Evolutionary conservation across 164 flowering plant species (phyloP).

Genomic region (Warburgia ugandensis): DNA sequence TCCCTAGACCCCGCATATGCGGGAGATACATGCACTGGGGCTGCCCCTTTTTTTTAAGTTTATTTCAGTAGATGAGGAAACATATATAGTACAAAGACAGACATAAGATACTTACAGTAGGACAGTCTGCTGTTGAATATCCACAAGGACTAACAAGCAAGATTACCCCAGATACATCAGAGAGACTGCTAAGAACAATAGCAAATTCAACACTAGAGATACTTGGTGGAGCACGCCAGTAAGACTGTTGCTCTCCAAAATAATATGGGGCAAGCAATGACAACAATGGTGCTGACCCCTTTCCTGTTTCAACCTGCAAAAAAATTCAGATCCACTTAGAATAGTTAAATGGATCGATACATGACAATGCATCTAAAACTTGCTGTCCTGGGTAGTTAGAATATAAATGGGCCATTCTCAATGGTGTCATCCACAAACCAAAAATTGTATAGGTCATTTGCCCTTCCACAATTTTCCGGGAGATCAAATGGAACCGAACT

Average conservation of each 20-base stretch:
- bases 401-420: no score
- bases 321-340: background rate
- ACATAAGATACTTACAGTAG: slow-evolving; percentile 41
- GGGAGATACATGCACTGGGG: no score
- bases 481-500: no score
- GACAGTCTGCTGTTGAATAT: slow-evolving; percentile 72
- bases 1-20: no score
- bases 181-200: slow-evolving; percentile 64
- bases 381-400: no score
- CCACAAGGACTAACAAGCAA: slow-evolving; percentile 92
- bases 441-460: no score
- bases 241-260: slow-evolving; percentile 48
- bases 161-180: slow-evolving; percentile 82
- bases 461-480: no score
- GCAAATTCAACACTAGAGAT: slow-evolving; percentile 54
- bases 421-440: no score
- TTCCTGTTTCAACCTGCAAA: slow-evolving; percentile 74
- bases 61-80: background rate
- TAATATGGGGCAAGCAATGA: slow-evolving; percentile 71
- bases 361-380: no score
- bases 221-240: slow-evolving; percentile 82
- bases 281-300: slow-evolving; percentile 71
- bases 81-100: background rate
- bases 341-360: background rate
- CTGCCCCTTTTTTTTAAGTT: no score